Percentiles rank a stretch among this genome's conserved stretches.
Evolutionary conservation across 2,329 filamentous ascomycete species (phyloP).

Genomic region (Cercospora zeae-maydis): DNA sequence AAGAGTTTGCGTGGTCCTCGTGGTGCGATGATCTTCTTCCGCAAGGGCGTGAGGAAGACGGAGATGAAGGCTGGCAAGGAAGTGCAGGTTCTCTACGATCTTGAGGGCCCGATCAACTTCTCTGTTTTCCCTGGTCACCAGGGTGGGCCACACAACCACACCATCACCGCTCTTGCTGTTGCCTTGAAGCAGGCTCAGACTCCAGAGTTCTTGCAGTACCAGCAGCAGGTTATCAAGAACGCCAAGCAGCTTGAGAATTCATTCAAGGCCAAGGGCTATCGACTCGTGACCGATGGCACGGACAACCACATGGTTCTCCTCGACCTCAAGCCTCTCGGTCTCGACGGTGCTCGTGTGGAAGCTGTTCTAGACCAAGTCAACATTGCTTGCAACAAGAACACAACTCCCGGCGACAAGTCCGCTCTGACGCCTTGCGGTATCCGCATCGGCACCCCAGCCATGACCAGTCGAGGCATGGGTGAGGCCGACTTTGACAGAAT

Average conservation of each 20-base stretch:
- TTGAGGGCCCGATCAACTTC: conserved; percentile 96
- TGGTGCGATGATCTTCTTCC: conserved; percentile 99
- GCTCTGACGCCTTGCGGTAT: conserved; percentile 92
- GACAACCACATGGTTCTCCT: conserved; percentile 97
- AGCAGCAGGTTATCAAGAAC: conserved; percentile 87
- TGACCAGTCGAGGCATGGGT: conserved; percentile 93
- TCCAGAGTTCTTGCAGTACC: conserved; percentile 90
- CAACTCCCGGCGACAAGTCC: conserved; percentile 94
- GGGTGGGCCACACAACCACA: conserved; percentile 98
- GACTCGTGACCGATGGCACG: conserved; percentile 89
- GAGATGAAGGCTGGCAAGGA: conserved; percentile 90
- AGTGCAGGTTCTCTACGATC: conserved; percentile 70
- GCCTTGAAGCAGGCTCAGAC: conserved; percentile 90
- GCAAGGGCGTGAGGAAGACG: conserved; percentile 87
- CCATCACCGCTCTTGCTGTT: conserved; percentile 93
- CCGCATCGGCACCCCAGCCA: conserved; percentile 93
- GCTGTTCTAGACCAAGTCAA: conserved; percentile 95
- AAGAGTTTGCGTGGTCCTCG: conserved; percentile 97
- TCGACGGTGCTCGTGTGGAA: conserved; percentile 95
- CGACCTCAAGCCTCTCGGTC: conserved; percentile 73
- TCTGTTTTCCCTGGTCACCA: conserved; percentile 99
- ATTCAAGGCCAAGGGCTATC: conserved; percentile 81
- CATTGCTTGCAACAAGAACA: conserved; percentile 99
- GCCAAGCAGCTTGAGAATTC: conserved; percentile 81
- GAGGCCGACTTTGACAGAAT: conserved; percentile 90